Evolutionary conservation across 2,329 filamentous ascomycete genomes (phyloP), one percentile per base, ranked within the genome.

Genomic region (Fusarium sp.): DNA sequence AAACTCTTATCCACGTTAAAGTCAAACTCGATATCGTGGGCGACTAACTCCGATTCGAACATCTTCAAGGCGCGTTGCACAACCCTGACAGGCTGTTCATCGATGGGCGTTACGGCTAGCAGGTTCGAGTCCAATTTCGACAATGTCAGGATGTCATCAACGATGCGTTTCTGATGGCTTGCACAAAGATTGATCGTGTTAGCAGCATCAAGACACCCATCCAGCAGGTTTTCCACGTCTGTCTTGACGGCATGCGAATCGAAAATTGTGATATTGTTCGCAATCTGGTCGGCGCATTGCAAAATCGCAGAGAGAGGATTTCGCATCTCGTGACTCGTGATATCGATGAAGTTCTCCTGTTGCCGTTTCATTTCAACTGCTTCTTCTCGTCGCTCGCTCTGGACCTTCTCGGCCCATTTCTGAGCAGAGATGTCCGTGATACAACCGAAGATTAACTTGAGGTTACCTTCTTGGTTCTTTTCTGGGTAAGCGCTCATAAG

Each of bases 391-490:
- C 92, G 89, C 44, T 90, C 86, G 72, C 88, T 93, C 77, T 97
- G 92, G 34, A 94, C 89, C 46, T 91, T 89, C 78, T 97, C 93
- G 2, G 93, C 93, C 84, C 91, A 91, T 77, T 97, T 97, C 76
- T 96, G 92, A 55, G 92, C 88, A 19, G 91, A 94, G 68, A 97
- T 97, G 74, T 97, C 93, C 0, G 93, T 95, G 52, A 97, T 91
- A 74, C 90, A 92, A 53, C 92, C 92, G 71, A 94, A 94, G 4
- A 94, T 90, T 65, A 90, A 89, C 80, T 93, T 93, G 52, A 94
- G 84, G 28, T 83, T 81, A 5, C 91, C 91, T 28, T 87, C 81
- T 2, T 83, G 80, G 64, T 91, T 85, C 73, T 87, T 91, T 72
- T 94, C 92, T 0, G 92, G 92, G 70, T 91, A 94, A 0, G 91